These are phyloP conservation scores for Aureobasidium sp. DNA, from an alignment of 2,329 filamentous ascomycete species.

Conservation along the genomic window DNA sequence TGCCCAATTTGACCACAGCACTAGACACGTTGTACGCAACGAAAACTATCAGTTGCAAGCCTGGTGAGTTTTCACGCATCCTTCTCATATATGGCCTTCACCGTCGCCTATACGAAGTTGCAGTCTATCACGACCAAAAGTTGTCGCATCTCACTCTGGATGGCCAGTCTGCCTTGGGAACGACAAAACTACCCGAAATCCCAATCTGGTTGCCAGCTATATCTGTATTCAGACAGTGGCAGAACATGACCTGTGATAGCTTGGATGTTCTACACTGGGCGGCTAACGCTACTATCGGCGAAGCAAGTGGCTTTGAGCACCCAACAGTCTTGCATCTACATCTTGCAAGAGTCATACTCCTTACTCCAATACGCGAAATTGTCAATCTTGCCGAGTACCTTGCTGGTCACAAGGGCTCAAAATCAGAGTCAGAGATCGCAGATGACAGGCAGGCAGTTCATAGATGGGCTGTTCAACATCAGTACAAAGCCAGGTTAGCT, in stretches of 20 bases:
- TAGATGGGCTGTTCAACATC: slow-evolving; percentile 46
- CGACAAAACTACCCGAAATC: not conserved
- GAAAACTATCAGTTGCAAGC: slow-evolving; percentile 38
- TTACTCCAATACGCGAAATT: slow-evolving; percentile 44
- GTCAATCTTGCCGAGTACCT: slow-evolving; percentile 32
- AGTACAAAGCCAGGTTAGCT: slow-evolving; percentile 50
- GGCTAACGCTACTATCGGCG: slow-evolving; percentile 47
- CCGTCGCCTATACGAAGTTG: slow-evolving; percentile 44
- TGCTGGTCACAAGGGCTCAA: not conserved
- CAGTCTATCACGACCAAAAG: slow-evolving; percentile 38
- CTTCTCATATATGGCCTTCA: slow-evolving; percentile 47
- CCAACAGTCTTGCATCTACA: slow-evolving; percentile 51
- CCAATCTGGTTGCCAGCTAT: slow-evolving; percentile 32
- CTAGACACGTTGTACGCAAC: slow-evolving; percentile 39
- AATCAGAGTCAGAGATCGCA: not conserved
- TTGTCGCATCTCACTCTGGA: slow-evolving; percentile 34
- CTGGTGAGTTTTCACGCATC: slow-evolving; percentile 45
- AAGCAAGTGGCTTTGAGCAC: slow-evolving; percentile 46
- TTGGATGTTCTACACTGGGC: slow-evolving; percentile 54
- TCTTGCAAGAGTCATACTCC: slow-evolving; percentile 45
- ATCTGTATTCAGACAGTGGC: slow-evolving; percentile 43
- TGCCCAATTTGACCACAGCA: not conserved
- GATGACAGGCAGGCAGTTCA: slow-evolving; percentile 31
- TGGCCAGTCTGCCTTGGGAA: not conserved
- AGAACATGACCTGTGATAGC: slow-evolving; percentile 41